These are phyloP conservation scores for Lentinula detonsa DNA, from an alignment of 768 basidiomycete genomes.

Conservation along the genomic window DNA sequence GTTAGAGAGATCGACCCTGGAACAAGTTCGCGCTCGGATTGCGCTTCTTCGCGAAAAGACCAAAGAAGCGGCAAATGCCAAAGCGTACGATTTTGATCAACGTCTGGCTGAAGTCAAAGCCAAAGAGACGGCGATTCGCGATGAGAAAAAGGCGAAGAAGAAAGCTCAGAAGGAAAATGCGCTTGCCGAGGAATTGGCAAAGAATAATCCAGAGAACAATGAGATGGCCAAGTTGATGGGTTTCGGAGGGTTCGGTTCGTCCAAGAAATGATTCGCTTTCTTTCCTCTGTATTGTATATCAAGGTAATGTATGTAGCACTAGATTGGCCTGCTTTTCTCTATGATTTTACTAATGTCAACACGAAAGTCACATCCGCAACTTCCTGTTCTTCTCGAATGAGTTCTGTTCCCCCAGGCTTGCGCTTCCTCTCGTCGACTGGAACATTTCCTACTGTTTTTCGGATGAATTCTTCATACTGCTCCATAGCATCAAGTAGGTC, in stretches of 20 bases:
- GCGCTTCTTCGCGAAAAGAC: constrained; percentile 84
- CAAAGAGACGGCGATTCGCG: constrained; percentile 60
- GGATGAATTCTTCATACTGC: constrained; percentile 64
- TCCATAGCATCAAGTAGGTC: constrained; percentile 61
- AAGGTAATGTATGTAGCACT: constrained; percentile 18
- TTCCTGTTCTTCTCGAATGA: constrained; percentile 87
- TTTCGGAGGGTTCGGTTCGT: constrained; percentile 83
- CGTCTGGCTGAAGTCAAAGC: constrained; percentile 79
- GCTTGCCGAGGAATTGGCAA: constrained; percentile 54
- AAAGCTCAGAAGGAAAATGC: constrained; percentile 73
- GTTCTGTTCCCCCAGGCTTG: constrained; percentile 36
- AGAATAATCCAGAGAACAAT: constrained; percentile 38
- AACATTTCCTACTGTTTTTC: constrained; percentile 66
- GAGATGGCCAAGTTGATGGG: constrained; percentile 87
- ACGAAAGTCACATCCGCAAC: constrained; percentile 73
- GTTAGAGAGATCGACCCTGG: constrained; percentile 82
- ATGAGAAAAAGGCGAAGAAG: constrained; percentile 73
- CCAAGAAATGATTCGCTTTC: constrained; percentile 58
- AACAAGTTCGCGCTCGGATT: constrained; percentile 90
- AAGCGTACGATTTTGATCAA: constrained; percentile 92
- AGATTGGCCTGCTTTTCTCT: constrained; percentile 13
- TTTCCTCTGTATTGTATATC: neutral
- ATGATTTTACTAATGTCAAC: constrained; percentile 58
- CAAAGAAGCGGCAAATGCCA: constrained; percentile 72
- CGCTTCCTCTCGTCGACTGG: constrained; percentile 56